Evolutionary conservation across 2,329 filamentous ascomycete genomes (phyloP), one percentile per base, ranked within the genome.

Genomic region (Parascedosporium putredinis): DNA sequence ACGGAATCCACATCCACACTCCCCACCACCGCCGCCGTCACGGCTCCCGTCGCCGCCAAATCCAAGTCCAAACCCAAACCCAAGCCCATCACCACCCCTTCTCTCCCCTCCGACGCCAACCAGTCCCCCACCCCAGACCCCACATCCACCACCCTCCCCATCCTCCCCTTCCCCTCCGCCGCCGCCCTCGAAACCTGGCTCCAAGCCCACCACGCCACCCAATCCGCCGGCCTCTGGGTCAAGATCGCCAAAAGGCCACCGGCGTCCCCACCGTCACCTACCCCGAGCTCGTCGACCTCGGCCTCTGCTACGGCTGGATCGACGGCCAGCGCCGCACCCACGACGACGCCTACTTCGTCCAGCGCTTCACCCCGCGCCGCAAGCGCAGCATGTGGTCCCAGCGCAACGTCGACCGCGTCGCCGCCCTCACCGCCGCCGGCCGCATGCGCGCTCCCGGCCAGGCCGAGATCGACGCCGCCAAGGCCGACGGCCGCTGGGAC

Each of bases 261-360:
- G 58, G 60, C 3, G 60, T 67, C n/a, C 54, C 64, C 1, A 72
- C 73, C 0, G 61, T 79, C 12, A 69, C 67, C 14, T 71, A 72
- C 58, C 68, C 57, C 52, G 63, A 79, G 57, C 78, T 78, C 1
- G 67, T 82, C 16, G 73, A 81, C 57, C 62, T 67, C 29, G 77
- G 78, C 1, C 66, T 83, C 5, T 81, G 78, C 58, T 75, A 74
- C 56, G 79, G 79, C 38, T 83, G 79, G 78, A 83, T 82, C 51
- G 78, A 83, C 58, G 76, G 78, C 1, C 76, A 78, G 56, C 68
- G 68, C 2, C 64, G 64, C 16, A 51, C 63, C 3, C 59, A 67
- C 44, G 71, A 79, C 54, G 67, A 66, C 0, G 56, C 62, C 3
- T 71, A 68, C 55, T 81, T 75, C 59, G 58, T 75, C 1, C 75